phyloP scores from a whole-genome alignment of 192 early-diverging fungal species.

The Coemansia sp. region DNA sequence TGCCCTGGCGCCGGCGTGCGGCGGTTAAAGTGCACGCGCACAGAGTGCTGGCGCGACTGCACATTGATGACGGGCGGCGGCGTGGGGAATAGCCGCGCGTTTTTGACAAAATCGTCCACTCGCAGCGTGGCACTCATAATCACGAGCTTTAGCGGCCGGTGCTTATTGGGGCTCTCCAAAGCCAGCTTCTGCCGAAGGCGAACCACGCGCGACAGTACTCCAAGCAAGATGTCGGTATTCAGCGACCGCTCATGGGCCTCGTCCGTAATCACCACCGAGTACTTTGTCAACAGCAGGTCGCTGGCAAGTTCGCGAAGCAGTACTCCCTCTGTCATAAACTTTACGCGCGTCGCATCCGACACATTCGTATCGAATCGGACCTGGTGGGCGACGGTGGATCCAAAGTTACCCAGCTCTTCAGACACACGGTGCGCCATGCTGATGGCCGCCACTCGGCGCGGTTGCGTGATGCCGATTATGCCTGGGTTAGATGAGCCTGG shows the following conservation, averaged over 20 bases:
- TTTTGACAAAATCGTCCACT: conserved; percentile 95
- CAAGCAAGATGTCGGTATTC: conserved; percentile 98
- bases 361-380: conserved; percentile 93
- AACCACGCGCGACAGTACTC: conserved; percentile 91
- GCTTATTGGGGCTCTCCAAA: conserved; percentile 31
- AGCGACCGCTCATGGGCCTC: conserved; percentile 99
- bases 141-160: conserved; percentile 85
- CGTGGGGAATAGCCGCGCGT: conserved; percentile 74
- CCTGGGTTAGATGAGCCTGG: conserved; percentile 78
- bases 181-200: conserved; percentile 70
- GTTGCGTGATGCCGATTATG: conserved; percentile 97
- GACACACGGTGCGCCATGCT: conserved; percentile 95
- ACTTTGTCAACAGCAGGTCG: conserved; percentile 89
- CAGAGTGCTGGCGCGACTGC: conserved; percentile 89
- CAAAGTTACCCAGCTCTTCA: conserved; percentile 81
- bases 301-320: conserved; percentile 88
- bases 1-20: conserved; percentile 81
- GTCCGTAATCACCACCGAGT: conserved; percentile 96
- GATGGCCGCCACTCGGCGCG: conserved; percentile 95
- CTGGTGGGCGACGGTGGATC: conserved; percentile 65
- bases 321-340: conserved; percentile 99
- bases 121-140: conserved; percentile 99
- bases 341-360: conserved; percentile 79
- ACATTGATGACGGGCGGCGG: conserved; percentile 90
- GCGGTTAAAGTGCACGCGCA: conserved; percentile 90